Conservation (phyloP, 257 asterid species). For the Nicotiana attenuata region DNA sequence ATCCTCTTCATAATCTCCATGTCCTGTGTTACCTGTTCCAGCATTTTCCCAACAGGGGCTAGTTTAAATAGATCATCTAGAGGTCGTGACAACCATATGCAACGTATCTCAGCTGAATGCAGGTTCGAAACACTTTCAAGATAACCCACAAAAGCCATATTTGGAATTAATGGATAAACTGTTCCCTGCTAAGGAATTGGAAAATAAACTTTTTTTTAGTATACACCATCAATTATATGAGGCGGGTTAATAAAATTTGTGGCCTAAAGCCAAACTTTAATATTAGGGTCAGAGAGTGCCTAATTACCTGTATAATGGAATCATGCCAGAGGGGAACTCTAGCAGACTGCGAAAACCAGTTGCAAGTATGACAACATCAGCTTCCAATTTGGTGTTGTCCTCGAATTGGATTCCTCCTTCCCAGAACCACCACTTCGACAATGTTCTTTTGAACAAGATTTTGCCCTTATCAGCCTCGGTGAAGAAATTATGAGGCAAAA, state of each 20-base stretch:
- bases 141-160: conserved; percentile 79
- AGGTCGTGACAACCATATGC: conserved; percentile 70
- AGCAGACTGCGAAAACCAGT: conserved; percentile 63
- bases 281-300: background rate
- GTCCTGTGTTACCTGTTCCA: conserved; percentile 50
- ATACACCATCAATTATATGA: no score
- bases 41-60: conserved; percentile 60
- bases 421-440: conserved; percentile 59
- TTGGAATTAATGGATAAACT: conserved; percentile 77
- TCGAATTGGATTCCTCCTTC: conserved; percentile 75
- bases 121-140: conserved; percentile 86
- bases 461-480: conserved; percentile 74
- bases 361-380: conserved; percentile 79
- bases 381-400: conserved; percentile 59
- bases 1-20: conserved; percentile 72
- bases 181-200: conserved; percentile 46
- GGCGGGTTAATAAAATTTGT: no score
- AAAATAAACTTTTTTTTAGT: background rate
- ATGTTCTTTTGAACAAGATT: conserved; percentile 49
- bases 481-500: conserved; percentile 79
- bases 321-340: conserved; percentile 70
- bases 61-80: conserved; percentile 53
- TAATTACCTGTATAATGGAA: conserved; percentile 76
- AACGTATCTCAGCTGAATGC: conserved; percentile 83
- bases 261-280: no score